Base-by-base conservation (phyloP, 306 rosid genomes). In the Medicago arabica region DNA sequence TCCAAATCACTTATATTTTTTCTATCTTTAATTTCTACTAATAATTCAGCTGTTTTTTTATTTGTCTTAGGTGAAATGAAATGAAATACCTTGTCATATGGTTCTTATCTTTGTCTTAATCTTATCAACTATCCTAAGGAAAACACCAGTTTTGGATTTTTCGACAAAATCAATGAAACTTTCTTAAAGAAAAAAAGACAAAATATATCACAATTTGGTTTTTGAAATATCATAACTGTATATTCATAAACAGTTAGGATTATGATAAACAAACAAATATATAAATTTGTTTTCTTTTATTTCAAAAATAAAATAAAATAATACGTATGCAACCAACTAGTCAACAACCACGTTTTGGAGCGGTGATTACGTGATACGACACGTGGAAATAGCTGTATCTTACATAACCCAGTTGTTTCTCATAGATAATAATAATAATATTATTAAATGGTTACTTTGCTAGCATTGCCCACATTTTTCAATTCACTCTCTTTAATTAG, bases 361-460 rank as follows among this genome's bases (percentile, higher is more conserved):
- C 70, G 81, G 59, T 31, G 71, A 64, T 76, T 72, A n/a, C 50
- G 9, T 44, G 14, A 43, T 51, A 15, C 12, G 68, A 65, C 89
- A 68, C 80, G 87, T 86, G 87, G 78, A 31, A 9, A 40, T 72
- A 71, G 86, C 83, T 85, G 87, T 83, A 51, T 59, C 28, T 21
- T 72, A 59, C 5, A 40, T 69, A 62, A 11, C 66, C 81, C 90
- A 77, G 85, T 79, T 89, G 64, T 58, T 58, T 58, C 5, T 58
- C 9, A 3, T 9, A 54, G 28, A 80, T 58, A 68, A 19, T 11
- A 57, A 10, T 43, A 8, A 36, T 19, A 23, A 54, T n/a, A n/a
- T n/a, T 28, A 55, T 25, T 21, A 81, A 40, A 9, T 60, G 39
- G 59, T 83, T 65, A 79, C 38, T 9, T n/a, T n/a, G n/a, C n/a